These are phyloP conservation scores for Candida xyloterini DNA, from an alignment of 805 yeast genomes.

Conservation along the genomic window DNA sequence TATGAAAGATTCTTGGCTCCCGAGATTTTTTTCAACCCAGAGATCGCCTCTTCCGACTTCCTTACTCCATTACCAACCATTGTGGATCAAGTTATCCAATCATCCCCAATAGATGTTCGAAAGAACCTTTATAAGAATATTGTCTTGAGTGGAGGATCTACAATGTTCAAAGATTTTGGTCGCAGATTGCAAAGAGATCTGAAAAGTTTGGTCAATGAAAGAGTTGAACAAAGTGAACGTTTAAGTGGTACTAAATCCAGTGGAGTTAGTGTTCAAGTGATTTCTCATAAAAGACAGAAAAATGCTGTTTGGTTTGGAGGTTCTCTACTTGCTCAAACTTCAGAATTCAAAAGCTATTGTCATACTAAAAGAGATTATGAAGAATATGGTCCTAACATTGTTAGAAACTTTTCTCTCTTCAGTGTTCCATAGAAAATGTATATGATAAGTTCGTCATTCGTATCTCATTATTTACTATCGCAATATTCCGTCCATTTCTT, in stretches of 20 bases:
- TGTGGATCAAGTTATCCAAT: conserved; percentile 92
- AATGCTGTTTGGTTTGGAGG: conserved; percentile 99
- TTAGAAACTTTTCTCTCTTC: conserved; percentile 92
- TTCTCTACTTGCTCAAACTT: conserved; percentile 91
- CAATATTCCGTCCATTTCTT: conserved; percentile 25
- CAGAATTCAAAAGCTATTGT: conserved; percentile 94
- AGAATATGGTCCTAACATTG: conserved; percentile 96
- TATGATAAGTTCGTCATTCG: neutral
- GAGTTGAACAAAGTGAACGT: conserved; percentile 79
- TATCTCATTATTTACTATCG: conserved; percentile 2
- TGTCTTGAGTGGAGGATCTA: conserved; percentile 95
- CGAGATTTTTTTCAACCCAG: conserved; percentile 98
- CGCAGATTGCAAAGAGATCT: conserved; percentile 95
- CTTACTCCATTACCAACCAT: conserved; percentile 94
- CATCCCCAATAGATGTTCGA: conserved; percentile 96
- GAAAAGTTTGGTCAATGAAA: conserved; percentile 79
- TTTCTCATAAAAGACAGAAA: conserved; percentile 94
- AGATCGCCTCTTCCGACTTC: conserved; percentile 92
- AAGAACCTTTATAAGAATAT: conserved; percentile 94
- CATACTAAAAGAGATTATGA: conserved; percentile 97
- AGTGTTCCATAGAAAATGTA: conserved; percentile 61
- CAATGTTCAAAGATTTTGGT: conserved; percentile 98
- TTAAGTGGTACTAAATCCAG: conserved; percentile 74
- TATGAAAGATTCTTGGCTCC: conserved; percentile 98
- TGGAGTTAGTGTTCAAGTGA: conserved; percentile 96